Evolutionary conservation across 345 rosid species (phyloP).

Genomic region (Gossypium sturtianum): DNA sequence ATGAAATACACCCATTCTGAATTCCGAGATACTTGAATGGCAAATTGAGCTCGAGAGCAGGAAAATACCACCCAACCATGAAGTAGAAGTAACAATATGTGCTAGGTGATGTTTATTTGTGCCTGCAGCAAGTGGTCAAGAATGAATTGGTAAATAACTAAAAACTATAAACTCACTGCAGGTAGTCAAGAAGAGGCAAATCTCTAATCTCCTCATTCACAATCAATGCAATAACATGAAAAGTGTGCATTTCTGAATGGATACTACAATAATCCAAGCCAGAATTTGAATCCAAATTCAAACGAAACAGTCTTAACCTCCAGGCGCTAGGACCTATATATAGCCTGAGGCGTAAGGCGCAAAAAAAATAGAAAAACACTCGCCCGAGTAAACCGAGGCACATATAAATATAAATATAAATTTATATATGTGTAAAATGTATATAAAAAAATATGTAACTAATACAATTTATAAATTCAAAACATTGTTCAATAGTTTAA

Average conservation of each 20-base stretch:
- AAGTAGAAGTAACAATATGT: neutral
- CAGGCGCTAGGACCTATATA: too few species aligned
- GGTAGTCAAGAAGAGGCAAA: neutral
- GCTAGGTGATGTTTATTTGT: neutral
- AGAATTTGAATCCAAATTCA: neutral
- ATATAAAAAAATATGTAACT: too few species aligned
- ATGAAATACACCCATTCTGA: neutral
- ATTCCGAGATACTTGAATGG: neutral
- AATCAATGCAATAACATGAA: neutral
- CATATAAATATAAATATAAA: too few species aligned
- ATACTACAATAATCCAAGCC: neutral
- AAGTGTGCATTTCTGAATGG: neutral
- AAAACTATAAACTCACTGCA: neutral
- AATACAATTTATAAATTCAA: too few species aligned
- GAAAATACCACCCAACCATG: neutral
- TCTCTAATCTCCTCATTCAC: neutral
- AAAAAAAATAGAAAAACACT: slow-evolving; percentile 19
- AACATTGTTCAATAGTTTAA: too few species aligned
- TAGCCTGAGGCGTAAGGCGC: neutral
- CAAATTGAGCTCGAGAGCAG: neutral
- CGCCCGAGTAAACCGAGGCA: too few species aligned
- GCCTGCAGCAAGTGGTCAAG: neutral
- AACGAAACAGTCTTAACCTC: neutral
- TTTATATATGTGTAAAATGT: too few species aligned
- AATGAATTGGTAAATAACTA: neutral